A percentile compares a stretch with the other conserved stretches of the same genome.
These are phyloP conservation scores for Rhizopogon vesiculosus DNA, from an alignment of 768 basidiomycete species.

Conservation along the genomic window DNA sequence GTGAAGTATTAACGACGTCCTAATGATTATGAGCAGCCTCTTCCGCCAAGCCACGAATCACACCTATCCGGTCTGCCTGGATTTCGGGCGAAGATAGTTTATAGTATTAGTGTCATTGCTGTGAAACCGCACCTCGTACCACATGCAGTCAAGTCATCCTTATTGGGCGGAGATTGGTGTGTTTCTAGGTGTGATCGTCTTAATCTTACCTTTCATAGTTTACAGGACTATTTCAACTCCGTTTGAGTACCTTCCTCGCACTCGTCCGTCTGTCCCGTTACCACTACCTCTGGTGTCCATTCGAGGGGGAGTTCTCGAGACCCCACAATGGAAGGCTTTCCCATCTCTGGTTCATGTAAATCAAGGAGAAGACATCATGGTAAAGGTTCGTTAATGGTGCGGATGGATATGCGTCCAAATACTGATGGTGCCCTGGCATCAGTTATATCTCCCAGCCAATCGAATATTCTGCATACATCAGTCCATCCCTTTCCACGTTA, in stretches of 20 bases:
- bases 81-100: conserved; percentile 62
- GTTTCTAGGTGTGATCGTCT: conserved; percentile 13
- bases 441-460: conserved; percentile 54
- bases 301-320: conserved; percentile 37
- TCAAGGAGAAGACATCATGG: conserved; percentile 32
- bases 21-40: conserved; percentile 35
- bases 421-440: conserved; percentile 15
- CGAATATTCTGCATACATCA: conserved; percentile 54
- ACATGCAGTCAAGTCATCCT: conserved; percentile 45
- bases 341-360: conserved; percentile 38
- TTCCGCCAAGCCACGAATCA: conserved; percentile 68
- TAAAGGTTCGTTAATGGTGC: conserved; percentile 19
- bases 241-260: conserved; percentile 63
- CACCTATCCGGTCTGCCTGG: conserved; percentile 70
- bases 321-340: conserved; percentile 47
- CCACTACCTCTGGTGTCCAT: conserved; percentile 38
- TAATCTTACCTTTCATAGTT: not conserved
- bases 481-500: conserved; percentile 65
- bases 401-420: conserved; percentile 2
- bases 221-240: conserved; percentile 52
- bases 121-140: conserved; percentile 40
- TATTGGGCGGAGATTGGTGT: conserved; percentile 53
- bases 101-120: conserved; percentile 50
- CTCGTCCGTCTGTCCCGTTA: conserved; percentile 49
- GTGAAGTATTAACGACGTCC: not conserved